Evolutionary conservation across 139 green algal species (phyloP), one percentile per base, ranked within the genome.

Genomic region (Auxenochlorella pyrenoidosa): DNA sequence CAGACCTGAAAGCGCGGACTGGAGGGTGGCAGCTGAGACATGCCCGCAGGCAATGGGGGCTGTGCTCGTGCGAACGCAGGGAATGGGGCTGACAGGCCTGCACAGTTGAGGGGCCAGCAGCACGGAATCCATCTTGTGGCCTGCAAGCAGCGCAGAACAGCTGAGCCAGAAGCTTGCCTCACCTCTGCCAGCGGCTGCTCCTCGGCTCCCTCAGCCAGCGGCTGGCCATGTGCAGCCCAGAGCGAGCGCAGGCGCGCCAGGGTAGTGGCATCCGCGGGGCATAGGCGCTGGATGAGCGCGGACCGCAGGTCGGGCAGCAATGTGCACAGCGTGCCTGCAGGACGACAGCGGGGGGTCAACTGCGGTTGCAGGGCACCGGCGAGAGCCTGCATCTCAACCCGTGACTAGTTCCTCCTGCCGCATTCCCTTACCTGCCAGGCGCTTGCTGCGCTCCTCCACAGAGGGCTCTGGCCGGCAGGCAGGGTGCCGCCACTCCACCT

Each of bases 401-500:
- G n/a, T 10, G 10, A 54, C 6, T 54, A 10, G 8, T 6, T 18
- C 10, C 47, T 10, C 6, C 47, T 54, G 47, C 47, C 6, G 8
- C 8, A 26, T 28, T 0, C 34, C 51, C 80, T 40, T 18, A 24
- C 40, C 40, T 47, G 41, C 41, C 47, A 85, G 43, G 54, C 65
- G 43, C 13, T 44, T 28, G 47, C 32, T 71, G 19, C n/a, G 77
- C 51, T 71, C 26, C 36, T 41, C 77, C 22, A 84, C 54, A 40
- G 34, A 51, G 72, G 41, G 22, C 12, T 26, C 76, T 15, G 76
- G 28, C 36, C 59, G n/a, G 76, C 63, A 78, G 40, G 78, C 79
- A 24, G 80, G 54, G 86, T 89, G 78, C 41, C 78, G 40, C 32
- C 86, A 87, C 72, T 87, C 75, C 40, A 88, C 84, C 34, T 66